Percentiles rank a stretch among this genome's conserved stretches.
Evolutionary conservation across 2,329 filamentous ascomycete genomes (phyloP).

Genomic region (Arachnopeziza araneosa): DNA sequence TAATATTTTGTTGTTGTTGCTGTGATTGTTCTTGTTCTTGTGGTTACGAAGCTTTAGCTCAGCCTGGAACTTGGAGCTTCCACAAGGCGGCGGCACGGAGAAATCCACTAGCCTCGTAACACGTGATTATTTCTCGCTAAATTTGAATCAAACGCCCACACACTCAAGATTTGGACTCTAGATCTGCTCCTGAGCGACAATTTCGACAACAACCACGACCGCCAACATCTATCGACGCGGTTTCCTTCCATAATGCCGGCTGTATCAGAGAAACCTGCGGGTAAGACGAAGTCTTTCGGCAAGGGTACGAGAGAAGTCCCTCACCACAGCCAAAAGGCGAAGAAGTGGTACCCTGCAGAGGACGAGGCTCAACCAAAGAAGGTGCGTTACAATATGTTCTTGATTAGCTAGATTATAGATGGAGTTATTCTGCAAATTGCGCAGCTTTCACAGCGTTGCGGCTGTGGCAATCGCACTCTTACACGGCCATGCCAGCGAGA

Average conservation of each 20-base stretch:
- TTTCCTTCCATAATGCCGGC: slow-evolving; percentile 57
- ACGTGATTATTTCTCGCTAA: not conserved
- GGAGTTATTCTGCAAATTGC: not conserved
- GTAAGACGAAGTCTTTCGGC: slow-evolving; percentile 84
- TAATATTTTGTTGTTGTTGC: not conserved
- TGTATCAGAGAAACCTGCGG: slow-evolving; percentile 41
- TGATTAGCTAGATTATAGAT: not conserved
- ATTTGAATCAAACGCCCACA: not conserved
- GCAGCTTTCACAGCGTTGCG: not conserved
- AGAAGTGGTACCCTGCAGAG: slow-evolving; percentile 98
- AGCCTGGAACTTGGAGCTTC: not conserved
- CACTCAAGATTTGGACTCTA: not conserved
- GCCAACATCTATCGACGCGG: slow-evolving; percentile 25
- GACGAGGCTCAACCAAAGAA: slow-evolving; percentile 86
- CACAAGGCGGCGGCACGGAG: not conserved
- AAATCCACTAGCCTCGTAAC: not conserved
- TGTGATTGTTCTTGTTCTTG: slow-evolving; percentile 4
- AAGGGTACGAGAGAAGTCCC: slow-evolving; percentile 92
- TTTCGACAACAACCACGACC: slow-evolving; percentile 17
- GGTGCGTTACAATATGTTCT: slow-evolving; percentile 54
- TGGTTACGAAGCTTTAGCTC: slow-evolving; percentile 1
- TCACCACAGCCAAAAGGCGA: slow-evolving; percentile 82
- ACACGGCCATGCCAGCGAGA: not conserved
- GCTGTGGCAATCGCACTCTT: not conserved
- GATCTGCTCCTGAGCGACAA: not conserved